These are phyloP conservation scores for Aristolochia contorta DNA, from an alignment of 164 flowering plant genomes.

Conservation along the genomic window DNA sequence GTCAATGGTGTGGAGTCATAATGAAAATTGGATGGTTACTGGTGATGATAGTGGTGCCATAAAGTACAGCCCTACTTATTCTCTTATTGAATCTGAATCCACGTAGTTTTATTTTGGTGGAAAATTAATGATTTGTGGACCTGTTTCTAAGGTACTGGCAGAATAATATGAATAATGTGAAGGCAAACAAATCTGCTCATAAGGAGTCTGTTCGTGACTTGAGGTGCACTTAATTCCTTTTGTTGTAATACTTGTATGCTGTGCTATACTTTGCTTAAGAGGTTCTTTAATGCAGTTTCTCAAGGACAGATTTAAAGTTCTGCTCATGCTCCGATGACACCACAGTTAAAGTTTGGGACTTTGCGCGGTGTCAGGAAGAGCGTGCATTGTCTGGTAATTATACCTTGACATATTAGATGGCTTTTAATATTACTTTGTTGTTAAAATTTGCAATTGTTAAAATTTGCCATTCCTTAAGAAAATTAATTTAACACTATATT, in stretches of 20 bases:
- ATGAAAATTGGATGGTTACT: slow-evolving; percentile 99
- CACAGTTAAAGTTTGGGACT: slow-evolving; percentile 98
- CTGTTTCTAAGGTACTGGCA: slow-evolving; percentile 80
- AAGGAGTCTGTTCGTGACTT: slow-evolving; percentile 95
- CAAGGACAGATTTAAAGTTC: slow-evolving; percentile 92
- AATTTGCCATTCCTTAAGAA: background rate
- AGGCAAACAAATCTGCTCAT: slow-evolving; percentile 94
- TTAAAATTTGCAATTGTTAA: background rate
- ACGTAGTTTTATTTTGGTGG: too few relatives aligned
- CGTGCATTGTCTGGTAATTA: slow-evolving; percentile 87
- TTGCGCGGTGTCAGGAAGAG: slow-evolving; percentile 96
- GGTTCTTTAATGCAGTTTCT: slow-evolving; percentile 47
- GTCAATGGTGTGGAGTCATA: slow-evolving; percentile 99
- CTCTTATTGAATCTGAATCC: background rate
- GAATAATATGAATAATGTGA: slow-evolving; percentile 94
- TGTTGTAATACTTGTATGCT: background rate
- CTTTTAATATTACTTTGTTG: background rate
- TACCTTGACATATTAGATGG: slow-evolving; percentile 13
- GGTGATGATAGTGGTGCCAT: slow-evolving; percentile 99
- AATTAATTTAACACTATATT: too few relatives aligned
- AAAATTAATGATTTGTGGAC: background rate
- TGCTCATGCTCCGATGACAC: slow-evolving; percentile 99
- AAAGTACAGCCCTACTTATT: slow-evolving; percentile 37
- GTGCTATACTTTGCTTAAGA: background rate
- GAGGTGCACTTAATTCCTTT: slow-evolving; percentile 36